Percentiles rank a stretch among this genome's conserved stretches.
phyloP scores from a whole-genome alignment of 441 rosid species.

The Arabidopsis lyrata region DNA sequence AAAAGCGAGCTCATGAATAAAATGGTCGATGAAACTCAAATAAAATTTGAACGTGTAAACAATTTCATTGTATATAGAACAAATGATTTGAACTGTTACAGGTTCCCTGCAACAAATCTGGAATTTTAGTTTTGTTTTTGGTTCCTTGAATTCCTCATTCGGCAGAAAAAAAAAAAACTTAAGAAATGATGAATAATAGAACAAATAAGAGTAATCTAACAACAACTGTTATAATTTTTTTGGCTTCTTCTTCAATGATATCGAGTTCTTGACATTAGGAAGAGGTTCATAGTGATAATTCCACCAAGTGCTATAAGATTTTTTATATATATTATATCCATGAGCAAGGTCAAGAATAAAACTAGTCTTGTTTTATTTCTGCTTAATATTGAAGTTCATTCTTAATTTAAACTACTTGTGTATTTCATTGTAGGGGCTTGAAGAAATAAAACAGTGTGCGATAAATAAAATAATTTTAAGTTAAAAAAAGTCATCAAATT shows the following conservation, averaged over 20 bases:
- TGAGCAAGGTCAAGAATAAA: neutral
- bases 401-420: neutral
- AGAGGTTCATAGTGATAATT: conserved; percentile 5
- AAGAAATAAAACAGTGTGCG: neutral
- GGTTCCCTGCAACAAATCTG: conserved; percentile 1
- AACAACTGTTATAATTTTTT: neutral
- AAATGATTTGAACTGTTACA: conserved; percentile 20
- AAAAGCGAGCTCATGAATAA: conserved; percentile 21
- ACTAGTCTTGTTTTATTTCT: neutral
- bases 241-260: neutral
- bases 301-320: neutral
- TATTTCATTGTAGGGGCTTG: neutral
- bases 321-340: neutral
- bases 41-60: neutral
- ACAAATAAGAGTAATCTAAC: neutral
- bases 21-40: conserved; percentile 5
- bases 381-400: neutral
- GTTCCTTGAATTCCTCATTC: conserved; percentile 22
- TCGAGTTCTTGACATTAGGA: conserved; percentile 8
- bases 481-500: neutral
- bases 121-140: neutral
- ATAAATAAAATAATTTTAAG: neutral
- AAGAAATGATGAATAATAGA: neutral
- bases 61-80: neutral
- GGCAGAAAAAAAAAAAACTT: conserved; percentile 12